Base-by-base conservation (phyloP, 495 filamentous ascomycete species). In the Hypoxylon cercidicola region DNA sequence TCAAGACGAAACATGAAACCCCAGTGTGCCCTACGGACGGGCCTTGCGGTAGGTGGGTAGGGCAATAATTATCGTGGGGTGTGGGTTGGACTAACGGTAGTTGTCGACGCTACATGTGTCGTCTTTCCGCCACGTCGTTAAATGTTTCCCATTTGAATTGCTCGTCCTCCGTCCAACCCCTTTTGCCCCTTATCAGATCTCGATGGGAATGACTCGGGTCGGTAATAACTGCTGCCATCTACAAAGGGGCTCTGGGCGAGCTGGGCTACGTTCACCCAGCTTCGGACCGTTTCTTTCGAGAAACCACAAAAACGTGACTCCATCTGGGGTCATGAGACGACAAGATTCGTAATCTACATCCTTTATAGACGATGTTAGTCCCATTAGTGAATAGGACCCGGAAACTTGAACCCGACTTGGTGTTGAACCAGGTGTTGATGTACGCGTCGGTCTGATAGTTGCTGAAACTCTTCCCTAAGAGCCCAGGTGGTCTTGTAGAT, bases 131-230 rank as follows among this genome's bases (percentile, higher is more conserved):
- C 41, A 55, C 25, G 11, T 48, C 58, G 64, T 54, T 16, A 35
- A 57, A 52, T 56, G 30, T 52, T 53, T 56, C 47, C 46, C 9
- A 4, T 50, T 15, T 45, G 37, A 46, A 45, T n/a, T 11, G 16
- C 18, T 39, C 1, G 15, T 32, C 20, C 25, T 47, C n/a, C 16
- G 23, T n/a, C 39, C 39, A 8, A 35, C 18, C 30, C 50, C 20
- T 20, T 40, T n/a, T n/a, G n/a, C n/a, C n/a, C n/a, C n/a, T n/a
- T n/a, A 15, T 12, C n/a, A 30, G 8, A 49, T 55, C 15, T 21
- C 20, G 11, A 30, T 48, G 53, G 34, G 30, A 52, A 68, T 68
- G 64, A 68, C 64, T 68, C 64, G 37, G 40, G 15, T 12, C 13
- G 39, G 3, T 10, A 20, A 43, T 11, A 6, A 4, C 4, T 37